These are phyloP conservation scores for Xylaria sp. DNA, from an alignment of 2,329 filamentous ascomycete genomes.

Conservation along the genomic window DNA sequence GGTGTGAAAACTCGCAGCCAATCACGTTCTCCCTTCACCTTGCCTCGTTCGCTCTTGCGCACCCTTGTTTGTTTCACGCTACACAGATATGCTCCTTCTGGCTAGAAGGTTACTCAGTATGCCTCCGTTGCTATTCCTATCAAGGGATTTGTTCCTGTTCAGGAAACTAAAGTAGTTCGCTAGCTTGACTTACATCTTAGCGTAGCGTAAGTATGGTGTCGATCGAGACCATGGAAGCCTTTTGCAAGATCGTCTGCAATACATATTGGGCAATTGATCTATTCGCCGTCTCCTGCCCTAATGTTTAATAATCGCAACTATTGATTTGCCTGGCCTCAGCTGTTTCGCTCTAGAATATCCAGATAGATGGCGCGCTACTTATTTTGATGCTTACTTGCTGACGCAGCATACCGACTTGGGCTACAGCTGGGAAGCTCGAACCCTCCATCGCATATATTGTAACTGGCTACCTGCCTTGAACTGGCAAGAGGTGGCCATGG, in stretches of 20 bases:
- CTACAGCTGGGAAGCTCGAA: not conserved
- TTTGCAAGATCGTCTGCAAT: not conserved
- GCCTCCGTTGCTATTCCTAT: constrained; percentile 14
- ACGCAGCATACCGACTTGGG: constrained; percentile 9
- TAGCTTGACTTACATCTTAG: not conserved
- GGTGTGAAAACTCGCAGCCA: constrained; percentile 41
- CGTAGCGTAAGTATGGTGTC: not conserved
- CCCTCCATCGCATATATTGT: constrained; percentile 23
- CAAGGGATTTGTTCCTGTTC: constrained; percentile 19
- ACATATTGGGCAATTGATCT: not conserved
- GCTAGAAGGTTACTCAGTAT: not conserved
- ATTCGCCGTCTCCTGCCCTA: not conserved
- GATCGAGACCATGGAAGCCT: not conserved
- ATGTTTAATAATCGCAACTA: not conserved
- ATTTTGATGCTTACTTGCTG: constrained; percentile 13
- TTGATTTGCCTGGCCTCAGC: not conserved
- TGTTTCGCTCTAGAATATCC: not conserved
- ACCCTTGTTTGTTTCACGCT: constrained; percentile 19
- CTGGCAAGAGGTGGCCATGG: constrained; percentile 15
- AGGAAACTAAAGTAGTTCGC: constrained; percentile 25
- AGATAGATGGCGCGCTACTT: not conserved
- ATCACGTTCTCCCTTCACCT: constrained; percentile 33
- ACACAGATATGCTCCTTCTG: constrained; percentile 2
- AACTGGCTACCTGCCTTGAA: constrained; percentile 11
- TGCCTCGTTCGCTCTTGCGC: not conserved